Evolutionary conservation across 805 yeast species (phyloP).

Genomic region (Priceomyces fermenticarens): DNA sequence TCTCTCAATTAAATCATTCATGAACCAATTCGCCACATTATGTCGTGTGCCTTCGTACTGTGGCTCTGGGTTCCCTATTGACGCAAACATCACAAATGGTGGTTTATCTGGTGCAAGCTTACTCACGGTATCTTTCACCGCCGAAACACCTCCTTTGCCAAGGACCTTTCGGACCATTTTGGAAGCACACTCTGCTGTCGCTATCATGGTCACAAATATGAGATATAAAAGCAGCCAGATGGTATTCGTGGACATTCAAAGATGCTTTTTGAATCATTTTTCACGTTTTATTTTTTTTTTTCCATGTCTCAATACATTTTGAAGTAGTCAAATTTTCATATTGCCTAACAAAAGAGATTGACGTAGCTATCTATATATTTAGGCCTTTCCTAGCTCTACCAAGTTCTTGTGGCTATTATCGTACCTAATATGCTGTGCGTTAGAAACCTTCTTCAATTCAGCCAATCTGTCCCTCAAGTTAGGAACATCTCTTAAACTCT

Average conservation of each 20-base stretch:
- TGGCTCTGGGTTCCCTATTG: conserved; percentile 78
- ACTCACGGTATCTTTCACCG: conserved; percentile 3
- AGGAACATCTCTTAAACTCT: conserved; percentile 67
- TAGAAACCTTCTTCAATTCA: conserved; percentile 55
- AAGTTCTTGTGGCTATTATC: conserved; percentile 26
- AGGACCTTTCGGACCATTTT: too few relatives aligned
- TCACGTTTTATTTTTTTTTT: too few relatives aligned
- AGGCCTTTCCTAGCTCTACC: conserved; percentile 16
- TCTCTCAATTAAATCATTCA: conserved; percentile 26
- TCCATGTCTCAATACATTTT: too few relatives aligned
- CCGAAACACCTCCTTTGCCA: too few relatives aligned
- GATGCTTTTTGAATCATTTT: too few relatives aligned
- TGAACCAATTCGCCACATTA: conserved; percentile 67
- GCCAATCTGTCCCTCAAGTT: conserved; percentile 61
- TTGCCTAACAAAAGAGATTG: too few relatives aligned
- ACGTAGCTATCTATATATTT: background rate
- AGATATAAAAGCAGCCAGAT: too few relatives aligned
- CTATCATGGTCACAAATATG: too few relatives aligned
- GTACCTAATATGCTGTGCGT: conserved; percentile 38
- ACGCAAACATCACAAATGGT: conserved; percentile 34
- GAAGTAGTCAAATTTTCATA: too few relatives aligned
- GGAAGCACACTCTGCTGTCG: too few relatives aligned
- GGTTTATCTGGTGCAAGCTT: conserved; percentile 10
- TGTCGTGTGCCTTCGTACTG: conserved; percentile 64
- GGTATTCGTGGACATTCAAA: too few relatives aligned